Percentiles rank a stretch among this genome's conserved stretches.
These are phyloP conservation scores for Phytophthora podocarpi DNA, from an alignment of 352 stramenopile species.

Conservation along the genomic window DNA sequence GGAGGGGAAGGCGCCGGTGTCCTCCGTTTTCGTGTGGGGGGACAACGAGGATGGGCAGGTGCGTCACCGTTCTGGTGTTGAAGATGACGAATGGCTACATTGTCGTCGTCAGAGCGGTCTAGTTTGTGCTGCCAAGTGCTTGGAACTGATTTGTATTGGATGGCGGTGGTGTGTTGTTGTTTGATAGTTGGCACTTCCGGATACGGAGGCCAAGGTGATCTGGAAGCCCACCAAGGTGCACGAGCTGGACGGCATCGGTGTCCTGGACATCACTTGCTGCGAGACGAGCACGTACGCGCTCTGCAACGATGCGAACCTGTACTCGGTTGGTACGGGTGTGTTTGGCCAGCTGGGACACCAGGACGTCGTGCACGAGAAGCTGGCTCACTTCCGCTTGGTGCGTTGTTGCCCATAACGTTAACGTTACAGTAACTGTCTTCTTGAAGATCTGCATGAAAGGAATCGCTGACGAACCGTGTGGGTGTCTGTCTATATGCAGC, in stretches of 20 bases:
- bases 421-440: background rate
- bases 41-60: slow-evolving; percentile 87
- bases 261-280: slow-evolving; percentile 64
- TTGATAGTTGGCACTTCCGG: slow-evolving; percentile 53
- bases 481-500: slow-evolving; percentile 35
- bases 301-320: slow-evolving; percentile 76
- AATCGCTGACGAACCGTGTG: slow-evolving; percentile 10
- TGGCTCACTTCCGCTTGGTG: slow-evolving; percentile 79
- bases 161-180: background rate
- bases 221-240: slow-evolving; percentile 67
- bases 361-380: slow-evolving; percentile 80
- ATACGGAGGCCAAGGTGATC: slow-evolving; percentile 53
- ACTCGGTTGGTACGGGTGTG: slow-evolving; percentile 71
- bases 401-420: background rate
- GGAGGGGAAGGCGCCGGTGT: slow-evolving; percentile 46
- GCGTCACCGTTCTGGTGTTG: slow-evolving; percentile 18
- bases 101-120: background rate
- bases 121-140: background rate
- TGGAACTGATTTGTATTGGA: slow-evolving; percentile 6
- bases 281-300: slow-evolving; percentile 70
- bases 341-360: slow-evolving; percentile 73
- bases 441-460: background rate
- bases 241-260: slow-evolving; percentile 63
- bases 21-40: slow-evolving; percentile 71
- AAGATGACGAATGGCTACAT: slow-evolving; percentile 15